Evolutionary conservation across 2,329 filamentous ascomycete species (phyloP), one percentile per base, ranked within the genome.

Genomic region (Aspergillus costaricaensis): DNA sequence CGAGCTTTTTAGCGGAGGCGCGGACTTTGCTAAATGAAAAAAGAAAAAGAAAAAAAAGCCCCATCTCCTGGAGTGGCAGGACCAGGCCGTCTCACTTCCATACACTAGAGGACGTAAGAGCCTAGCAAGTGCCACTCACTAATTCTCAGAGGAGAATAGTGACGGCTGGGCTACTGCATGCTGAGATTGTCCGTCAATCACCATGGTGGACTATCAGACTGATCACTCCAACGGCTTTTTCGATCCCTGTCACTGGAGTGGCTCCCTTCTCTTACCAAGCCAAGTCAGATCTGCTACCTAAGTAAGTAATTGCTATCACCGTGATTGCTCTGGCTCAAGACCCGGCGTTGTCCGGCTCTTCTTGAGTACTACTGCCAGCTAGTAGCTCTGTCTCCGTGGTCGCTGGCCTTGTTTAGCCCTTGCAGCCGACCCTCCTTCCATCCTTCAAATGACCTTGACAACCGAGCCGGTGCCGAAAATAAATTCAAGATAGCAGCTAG

Each of bases 131-230:
- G 59, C 39, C 12, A 30, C 56, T 30, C 54, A 25, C 47, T 59
- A 55, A 25, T 30, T 17, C 50, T 58, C 41, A 51, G 56, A 58
- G 44, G 12, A 58, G 49, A 17, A 55, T 58, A 55, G 56, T 44
- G 21, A 59, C 17, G 41, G 44, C 43, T 55, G 44, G 30, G 56
- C 59, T 61, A 61, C 56, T 61, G 59, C 56, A 59, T 43, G 39
- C 23, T 44, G 36, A 38, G 44, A 50, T 48, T 50, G 55, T 49
- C 44, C 44, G 54, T 52, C 58, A 25, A 44, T 25, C 21, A 41
- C 38, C 39, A 27, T 39, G 25, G n/a, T 32, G 9, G n/a, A 27
- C 47, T 17, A 48, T 38, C 44, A 52, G 51, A 61, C 51, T 48
- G 58, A 47, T 59, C 59, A 52, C 38, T 44, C 38, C 59, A 61